Conservation (phyloP, 345 rosid genomes). For the Draba incana region DNA sequence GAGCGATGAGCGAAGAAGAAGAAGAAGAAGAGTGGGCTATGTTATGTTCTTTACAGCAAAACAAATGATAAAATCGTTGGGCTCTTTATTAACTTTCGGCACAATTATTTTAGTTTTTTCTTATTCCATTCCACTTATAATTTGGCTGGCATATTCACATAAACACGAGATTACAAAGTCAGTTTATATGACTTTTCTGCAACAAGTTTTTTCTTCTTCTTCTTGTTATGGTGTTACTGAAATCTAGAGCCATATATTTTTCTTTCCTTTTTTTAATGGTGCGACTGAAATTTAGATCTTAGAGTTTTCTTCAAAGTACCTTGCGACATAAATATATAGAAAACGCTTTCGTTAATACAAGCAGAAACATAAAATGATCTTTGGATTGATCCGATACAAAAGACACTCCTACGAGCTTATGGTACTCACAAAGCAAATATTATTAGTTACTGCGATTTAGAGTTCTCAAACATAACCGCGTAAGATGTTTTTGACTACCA, state of each 20-base stretch:
- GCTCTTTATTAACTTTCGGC: conserved; percentile 21
- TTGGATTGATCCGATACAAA: conserved; percentile 8
- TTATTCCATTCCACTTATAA: no score
- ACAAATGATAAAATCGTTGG: conserved; percentile 7
- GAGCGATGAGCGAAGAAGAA: conserved; percentile 12
- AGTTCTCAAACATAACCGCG: not conserved
- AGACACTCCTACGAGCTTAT: conserved; percentile 6
- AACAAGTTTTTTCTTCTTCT: no score
- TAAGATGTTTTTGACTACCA: not conserved
- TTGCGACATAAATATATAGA: not conserved
- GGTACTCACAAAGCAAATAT: conserved; percentile 19
- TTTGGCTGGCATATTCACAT: no score
- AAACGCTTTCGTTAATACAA: not conserved
- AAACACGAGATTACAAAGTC: no score
- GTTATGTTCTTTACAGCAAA: conserved; percentile 26
- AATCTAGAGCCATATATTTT: no score
- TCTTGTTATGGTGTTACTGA: no score
- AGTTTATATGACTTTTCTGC: no score
- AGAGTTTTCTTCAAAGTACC: not conserved
- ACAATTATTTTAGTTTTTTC: conserved; percentile 8
- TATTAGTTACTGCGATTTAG: not conserved
- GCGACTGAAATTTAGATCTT: not conserved
- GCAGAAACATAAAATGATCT: not conserved
- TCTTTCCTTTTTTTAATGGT: no score
- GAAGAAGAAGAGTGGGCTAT: conserved; percentile 14